These are phyloP conservation scores for Capronia epimyces DNA, from an alignment of 2,329 filamentous ascomycete species.

Conservation along the genomic window DNA sequence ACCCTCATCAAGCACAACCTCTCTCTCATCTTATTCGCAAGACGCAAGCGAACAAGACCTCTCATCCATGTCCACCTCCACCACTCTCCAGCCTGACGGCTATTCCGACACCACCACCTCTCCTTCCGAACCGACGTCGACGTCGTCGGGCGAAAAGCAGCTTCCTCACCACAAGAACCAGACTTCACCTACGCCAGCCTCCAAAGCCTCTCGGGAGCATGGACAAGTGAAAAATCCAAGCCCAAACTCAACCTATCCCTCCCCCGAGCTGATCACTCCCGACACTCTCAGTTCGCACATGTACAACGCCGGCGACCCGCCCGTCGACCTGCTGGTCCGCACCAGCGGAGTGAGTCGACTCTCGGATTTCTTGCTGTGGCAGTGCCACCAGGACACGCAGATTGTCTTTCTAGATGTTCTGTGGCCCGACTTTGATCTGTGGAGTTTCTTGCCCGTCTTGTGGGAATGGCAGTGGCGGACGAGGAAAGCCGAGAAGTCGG, in stretches of 20 bases:
- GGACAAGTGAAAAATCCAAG: no score
- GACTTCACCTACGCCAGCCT: neutral
- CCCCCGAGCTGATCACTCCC: slow-evolving; percentile 80
- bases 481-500: slow-evolving; percentile 29
- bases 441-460: slow-evolving; percentile 86
- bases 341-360: slow-evolving; percentile 89
- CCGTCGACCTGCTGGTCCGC: slow-evolving; percentile 81
- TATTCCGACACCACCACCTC: neutral
- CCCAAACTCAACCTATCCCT: slow-evolving; percentile 49
- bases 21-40: slow-evolving; percentile 24
- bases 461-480: slow-evolving; percentile 75
- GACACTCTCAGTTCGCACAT: slow-evolving; percentile 79
- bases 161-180: neutral
- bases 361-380: slow-evolving; percentile 99
- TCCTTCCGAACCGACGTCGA: neutral
- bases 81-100: slow-evolving; percentile 16
- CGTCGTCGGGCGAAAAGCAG: neutral
- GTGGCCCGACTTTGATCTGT: slow-evolving; percentile 94
- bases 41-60: slow-evolving; percentile 13
- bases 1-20: slow-evolving; percentile 26
- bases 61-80: slow-evolving; percentile 16
- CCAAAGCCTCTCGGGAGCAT: neutral
- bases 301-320: slow-evolving; percentile 79
- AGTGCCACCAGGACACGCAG: slow-evolving; percentile 86
- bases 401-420: slow-evolving; percentile 87